Evolutionary conservation across 257 asterid species (phyloP), one percentile per base, ranked within the genome.

Genomic region (Avicennia marina): DNA sequence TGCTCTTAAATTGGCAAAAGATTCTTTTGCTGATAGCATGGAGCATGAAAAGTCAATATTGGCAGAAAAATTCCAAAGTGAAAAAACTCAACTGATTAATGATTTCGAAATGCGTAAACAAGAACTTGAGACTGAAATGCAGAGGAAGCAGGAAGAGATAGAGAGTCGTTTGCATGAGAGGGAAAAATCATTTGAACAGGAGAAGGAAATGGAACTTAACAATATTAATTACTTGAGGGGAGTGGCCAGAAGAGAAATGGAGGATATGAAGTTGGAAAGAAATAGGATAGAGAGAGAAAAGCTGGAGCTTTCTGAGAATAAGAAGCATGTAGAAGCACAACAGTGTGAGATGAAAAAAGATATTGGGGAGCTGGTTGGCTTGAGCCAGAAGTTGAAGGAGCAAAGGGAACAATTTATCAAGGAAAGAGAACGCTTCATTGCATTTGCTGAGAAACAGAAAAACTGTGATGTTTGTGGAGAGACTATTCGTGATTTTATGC

Each of bases 311-410:
- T 79, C 64, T 29, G 67, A 77, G 58, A 86, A 84, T 67, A 89
- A 89, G 85, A 67, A 78, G 71, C 93, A 75, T 65, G 74, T 84
- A 26, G 99, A 85, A 70, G 68, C 62, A 45, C 96, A 83, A 38
- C 97, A 89, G 45, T n/a, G 15, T 67, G 99, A 79, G 75, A 81
- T 93, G 82, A 82, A 80, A 66, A 81, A 82, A 45, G 99, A 93
- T 74, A 84, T 93, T 4, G 94, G 84, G 63, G 96, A 83, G 70
- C 83, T 93, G 60, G 89, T 82, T 70, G 78, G 77, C 57, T 65
- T 93, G 69, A 93, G 97, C 59, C 68, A 55, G 81, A 93, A 84
- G 80, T 69, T 89, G 79, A 93, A 89, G 82, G 91, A 79, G 65
- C 97, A 89, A 69, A 80, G 99, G 65, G 95, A 81, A 69, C 79